Evolutionary conservation across 2,329 filamentous ascomycete species (phyloP).

Genomic region (Colletotrichum destructivum): DNA sequence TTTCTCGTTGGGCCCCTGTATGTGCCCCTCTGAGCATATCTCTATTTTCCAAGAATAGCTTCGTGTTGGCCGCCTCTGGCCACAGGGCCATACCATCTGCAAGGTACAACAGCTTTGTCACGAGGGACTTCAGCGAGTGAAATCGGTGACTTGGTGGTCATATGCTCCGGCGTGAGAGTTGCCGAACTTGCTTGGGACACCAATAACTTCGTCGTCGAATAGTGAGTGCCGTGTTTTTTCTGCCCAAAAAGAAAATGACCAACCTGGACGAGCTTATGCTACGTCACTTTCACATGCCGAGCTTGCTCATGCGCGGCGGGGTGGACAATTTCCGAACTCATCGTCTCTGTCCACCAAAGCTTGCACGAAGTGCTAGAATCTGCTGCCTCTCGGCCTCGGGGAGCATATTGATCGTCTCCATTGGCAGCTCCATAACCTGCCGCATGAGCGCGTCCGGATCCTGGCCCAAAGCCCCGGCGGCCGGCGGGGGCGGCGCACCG

Average conservation of each 20-base stretch:
- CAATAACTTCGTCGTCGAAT: conserved; percentile 1
- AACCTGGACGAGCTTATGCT: neutral
- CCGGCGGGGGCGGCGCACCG: conserved; percentile 46
- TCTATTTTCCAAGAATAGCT: conserved; percentile 23
- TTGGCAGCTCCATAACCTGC: conserved; percentile 85
- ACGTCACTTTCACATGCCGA: neutral
- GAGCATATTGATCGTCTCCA: conserved; percentile 84
- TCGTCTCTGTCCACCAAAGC: conserved; percentile 64
- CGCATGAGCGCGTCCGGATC: conserved; percentile 83
- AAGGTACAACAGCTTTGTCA: neutral
- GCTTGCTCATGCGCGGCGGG: neutral
- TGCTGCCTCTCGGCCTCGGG: conserved; percentile 83
- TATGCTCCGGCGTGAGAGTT: neutral
- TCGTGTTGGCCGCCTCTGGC: conserved; percentile 1
- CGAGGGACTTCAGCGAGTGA: neutral
- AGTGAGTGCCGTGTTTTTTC: neutral
- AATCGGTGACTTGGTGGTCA: neutral
- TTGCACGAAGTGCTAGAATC: conserved; percentile 82
- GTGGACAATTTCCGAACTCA: conserved; percentile 23
- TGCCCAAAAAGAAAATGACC: neutral
- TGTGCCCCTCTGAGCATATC: neutral
- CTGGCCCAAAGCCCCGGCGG: conserved; percentile 57
- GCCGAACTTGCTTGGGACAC: neutral
- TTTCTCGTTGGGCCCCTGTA: neutral
- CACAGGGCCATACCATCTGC: conserved; percentile 4